Conservation (phyloP, 768 basidiomycete genomes). For the Calocybe indica region DNA sequence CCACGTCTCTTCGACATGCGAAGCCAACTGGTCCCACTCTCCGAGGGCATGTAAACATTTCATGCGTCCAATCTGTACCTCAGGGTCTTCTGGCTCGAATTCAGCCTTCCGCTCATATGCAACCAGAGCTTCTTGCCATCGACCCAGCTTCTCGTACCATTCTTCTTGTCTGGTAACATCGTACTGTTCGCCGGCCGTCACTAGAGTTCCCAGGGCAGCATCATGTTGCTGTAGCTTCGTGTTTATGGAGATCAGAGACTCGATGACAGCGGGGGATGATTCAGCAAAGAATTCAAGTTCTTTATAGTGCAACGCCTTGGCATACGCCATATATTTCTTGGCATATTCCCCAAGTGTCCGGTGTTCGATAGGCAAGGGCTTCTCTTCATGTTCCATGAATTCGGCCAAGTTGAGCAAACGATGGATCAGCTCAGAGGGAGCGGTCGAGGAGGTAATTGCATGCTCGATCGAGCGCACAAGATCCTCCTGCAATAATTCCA, state of each 20-base stretch:
- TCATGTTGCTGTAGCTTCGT: conserved; percentile 95
- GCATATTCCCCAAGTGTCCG: conserved; percentile 92
- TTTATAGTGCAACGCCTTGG: conserved; percentile 98
- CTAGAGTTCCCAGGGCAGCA: conserved; percentile 94
- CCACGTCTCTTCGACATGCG: conserved; percentile 88
- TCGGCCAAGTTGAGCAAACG: conserved; percentile 90
- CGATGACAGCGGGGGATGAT: conserved; percentile 85
- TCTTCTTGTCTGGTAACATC: conserved; percentile 92
- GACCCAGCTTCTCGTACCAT: conserved; percentile 95
- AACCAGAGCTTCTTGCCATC: conserved; percentile 90
- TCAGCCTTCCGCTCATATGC: conserved; percentile 79
- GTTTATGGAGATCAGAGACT: conserved; percentile 93
- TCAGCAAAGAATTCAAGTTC: conserved; percentile 95
- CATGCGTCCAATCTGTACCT: conserved; percentile 85
- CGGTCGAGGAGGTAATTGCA: conserved; percentile 71
- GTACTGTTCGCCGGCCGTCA: conserved; percentile 84
- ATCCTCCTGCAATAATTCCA: conserved; percentile 62
- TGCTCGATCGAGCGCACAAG: conserved; percentile 84
- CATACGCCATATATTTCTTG: conserved; percentile 88
- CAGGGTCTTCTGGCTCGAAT: conserved; percentile 69
- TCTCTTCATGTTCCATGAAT: conserved; percentile 99
- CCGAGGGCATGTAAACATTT: conserved; percentile 95
- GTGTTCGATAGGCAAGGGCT: conserved; percentile 89
- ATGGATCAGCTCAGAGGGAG: conserved; percentile 87
- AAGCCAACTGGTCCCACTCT: conserved; percentile 91